Base-by-base conservation (phyloP, 495 filamentous ascomycete genomes). In the Delitschia confertaspora region DNA sequence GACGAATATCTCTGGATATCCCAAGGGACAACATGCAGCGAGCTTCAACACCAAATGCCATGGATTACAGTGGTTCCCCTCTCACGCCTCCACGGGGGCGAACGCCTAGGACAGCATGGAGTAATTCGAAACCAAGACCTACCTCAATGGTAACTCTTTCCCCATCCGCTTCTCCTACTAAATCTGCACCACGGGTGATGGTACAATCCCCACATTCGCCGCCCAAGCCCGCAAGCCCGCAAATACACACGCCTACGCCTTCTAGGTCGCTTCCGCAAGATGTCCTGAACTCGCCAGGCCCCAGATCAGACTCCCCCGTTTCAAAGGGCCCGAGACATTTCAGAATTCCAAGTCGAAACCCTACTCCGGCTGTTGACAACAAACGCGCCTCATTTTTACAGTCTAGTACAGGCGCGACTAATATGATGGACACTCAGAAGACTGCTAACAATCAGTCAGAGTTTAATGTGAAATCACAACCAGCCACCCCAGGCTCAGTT, bases 171-270 rank as follows among this genome's bases (percentile, higher is more conserved):
- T 65, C 78, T 20, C 68, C 81, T 10, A 84, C 86, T 8, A 75
- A 74, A 43, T 65, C 77, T 21, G 69, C 82, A 8, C 85, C 86
- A 7, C 73, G 78, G 1, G 71, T 93, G 38, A 76, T 74, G 0
- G 66, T 93, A 13, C 76, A 88, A 31, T 80, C 85, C 7, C 85
- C 85, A 0, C 72, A 71, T 22, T 88, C 86, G 38, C 85, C 85
- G 16, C 78, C 81, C 8, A 82, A 71, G 50, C 33, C 47, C 11
- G 60, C 56, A 33, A 51, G 55, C 4, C 36, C 60, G 9, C 64
- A 31, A 16, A 37, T 51, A 16, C 48, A 56, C 22, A 24, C 68
- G 18, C 42, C 66, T 10, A 55, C 60, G 3, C 52, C 63, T 33
- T 60, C 57, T 38, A 65, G 71, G 17, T 53, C 58, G 7, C 58